These are phyloP conservation scores for Zymoseptoria pseudotritici DNA, from an alignment of 2,329 filamentous ascomycete genomes.

Conservation along the genomic window DNA sequence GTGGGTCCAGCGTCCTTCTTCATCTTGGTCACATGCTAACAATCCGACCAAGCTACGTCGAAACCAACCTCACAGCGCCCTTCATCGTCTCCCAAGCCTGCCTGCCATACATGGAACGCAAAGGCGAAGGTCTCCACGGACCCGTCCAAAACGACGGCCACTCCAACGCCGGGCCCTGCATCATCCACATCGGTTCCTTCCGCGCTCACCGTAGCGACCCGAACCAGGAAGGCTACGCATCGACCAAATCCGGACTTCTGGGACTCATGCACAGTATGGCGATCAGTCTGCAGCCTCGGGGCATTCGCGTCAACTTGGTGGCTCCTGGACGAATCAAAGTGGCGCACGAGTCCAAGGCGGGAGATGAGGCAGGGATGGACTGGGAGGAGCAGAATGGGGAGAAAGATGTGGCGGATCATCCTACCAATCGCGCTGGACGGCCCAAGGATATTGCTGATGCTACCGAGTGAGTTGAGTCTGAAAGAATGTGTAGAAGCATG, in stretches of 20 bases:
- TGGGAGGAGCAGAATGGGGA: constrained; percentile 38
- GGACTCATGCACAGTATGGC: constrained; percentile 45
- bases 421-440: constrained; percentile 43
- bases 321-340: constrained; percentile 47
- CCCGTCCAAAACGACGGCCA: constrained; percentile 7
- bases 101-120: constrained; percentile 23
- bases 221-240: constrained; percentile 43
- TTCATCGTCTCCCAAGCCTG: constrained; percentile 25
- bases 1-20: constrained; percentile 5
- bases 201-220: constrained; percentile 42
- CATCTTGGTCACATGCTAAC: neutral
- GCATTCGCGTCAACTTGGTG: constrained; percentile 41
- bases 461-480: constrained; percentile 24
- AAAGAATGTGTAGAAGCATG: neutral
- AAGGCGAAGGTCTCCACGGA: constrained; percentile 8
- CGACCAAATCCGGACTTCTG: constrained; percentile 42
- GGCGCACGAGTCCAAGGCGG: constrained; percentile 34
- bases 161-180: constrained; percentile 20
- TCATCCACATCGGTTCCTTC: constrained; percentile 45
- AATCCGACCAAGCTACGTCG: constrained; percentile 22
- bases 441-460: constrained; percentile 39
- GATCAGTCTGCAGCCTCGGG: constrained; percentile 34
- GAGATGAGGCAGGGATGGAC: constrained; percentile 32
- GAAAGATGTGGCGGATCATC: constrained; percentile 41
- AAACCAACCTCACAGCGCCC: constrained; percentile 34